Conservation (phyloP, 2,329 filamentous ascomycete species). For the Fusarium napiforme region DNA sequence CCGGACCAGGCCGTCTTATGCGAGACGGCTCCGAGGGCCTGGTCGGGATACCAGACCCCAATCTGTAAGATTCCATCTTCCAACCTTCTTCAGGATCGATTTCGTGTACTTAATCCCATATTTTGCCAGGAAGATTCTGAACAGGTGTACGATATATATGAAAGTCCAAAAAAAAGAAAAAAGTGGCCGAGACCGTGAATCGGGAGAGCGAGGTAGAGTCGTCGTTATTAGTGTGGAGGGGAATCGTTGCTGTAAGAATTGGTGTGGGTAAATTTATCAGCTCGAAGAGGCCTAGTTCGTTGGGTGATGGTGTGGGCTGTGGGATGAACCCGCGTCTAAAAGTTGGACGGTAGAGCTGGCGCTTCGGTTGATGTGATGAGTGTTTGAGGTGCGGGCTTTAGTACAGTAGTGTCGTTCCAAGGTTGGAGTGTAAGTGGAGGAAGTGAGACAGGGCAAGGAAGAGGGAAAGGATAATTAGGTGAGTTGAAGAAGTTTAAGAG, state of each 20-base stretch:
- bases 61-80: slow-evolving; percentile 58
- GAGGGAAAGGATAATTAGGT: slow-evolving; percentile 8
- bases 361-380: slow-evolving; percentile 38
- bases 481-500: background rate
- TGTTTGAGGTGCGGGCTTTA: slow-evolving; percentile 26
- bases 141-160: slow-evolving; percentile 24
- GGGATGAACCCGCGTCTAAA: slow-evolving; percentile 42
- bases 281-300: slow-evolving; percentile 41
- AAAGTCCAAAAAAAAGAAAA: slow-evolving; percentile 18
- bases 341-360: slow-evolving; percentile 28
- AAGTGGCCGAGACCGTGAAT: slow-evolving; percentile 30
- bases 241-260: slow-evolving; percentile 23
- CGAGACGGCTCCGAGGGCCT: slow-evolving; percentile 53
- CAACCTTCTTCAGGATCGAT: slow-evolving; percentile 44
- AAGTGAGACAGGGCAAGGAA: slow-evolving; percentile 5
- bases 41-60: slow-evolving; percentile 54
- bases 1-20: slow-evolving; percentile 42
- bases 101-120: slow-evolving; percentile 35
- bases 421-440: slow-evolving; percentile 36
- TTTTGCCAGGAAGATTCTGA: slow-evolving; percentile 19
- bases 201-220: slow-evolving; percentile 34
- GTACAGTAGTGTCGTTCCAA: slow-evolving; percentile 20
- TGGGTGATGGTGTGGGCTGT: slow-evolving; percentile 41
- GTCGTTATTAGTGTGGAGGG: slow-evolving; percentile 46
- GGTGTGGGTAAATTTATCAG: slow-evolving; percentile 40